Base-by-base conservation (phyloP, 2,329 filamentous ascomycete species). In the Dothistroma pini region DNA sequence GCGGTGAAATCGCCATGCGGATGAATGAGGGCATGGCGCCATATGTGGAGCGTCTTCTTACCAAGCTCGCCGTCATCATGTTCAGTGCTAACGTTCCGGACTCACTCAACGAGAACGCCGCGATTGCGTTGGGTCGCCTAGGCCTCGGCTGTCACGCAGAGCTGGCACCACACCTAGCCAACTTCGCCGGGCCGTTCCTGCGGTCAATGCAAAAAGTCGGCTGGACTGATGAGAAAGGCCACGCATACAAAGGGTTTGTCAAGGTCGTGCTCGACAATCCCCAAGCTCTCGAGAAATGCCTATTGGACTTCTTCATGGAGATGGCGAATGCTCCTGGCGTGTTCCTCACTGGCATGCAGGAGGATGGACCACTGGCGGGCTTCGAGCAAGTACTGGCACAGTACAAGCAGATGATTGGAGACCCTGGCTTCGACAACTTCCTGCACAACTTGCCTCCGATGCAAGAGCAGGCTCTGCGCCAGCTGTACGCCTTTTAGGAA, bases 141-240 rank as follows among this genome's bases (percentile, higher is more conserved):
- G 95, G 95, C 9, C 81, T 96, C 22, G 86, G 89, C 62, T 93
- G 89, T 72, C 83, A 89, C 9, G 86, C 90, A 53, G 81, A 87
- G 56, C 80, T 99, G 58, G 91, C 91, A 0, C 88, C 91, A 1
- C 89, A 91, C 63, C 84, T 99, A 44, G 83, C 84, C 19, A 88
- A 85, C 34, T 96, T 96, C 74, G 91, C 93, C 0, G 86, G 88
- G 38, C 85, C 89, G 38, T 97, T 97, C 79, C 78, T 99, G 57
- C 82, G 81, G 56, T 86, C 88, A 2, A 96, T 99, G 84, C 84
- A 86, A 62, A 89, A 91, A 65, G 89, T 97, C 34, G 89, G 91
- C 56, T 88, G 90, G 71, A 93, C 91, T 2, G 90, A 96, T 63
- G 95, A 99, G 77, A 99, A 99, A 78, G 91, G 90, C 0, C 93